Percentiles rank a stretch among this genome's conserved stretches.
Conservation (phyloP, 176 grass and related monocot species). For the Musa schizocarpa region DNA sequence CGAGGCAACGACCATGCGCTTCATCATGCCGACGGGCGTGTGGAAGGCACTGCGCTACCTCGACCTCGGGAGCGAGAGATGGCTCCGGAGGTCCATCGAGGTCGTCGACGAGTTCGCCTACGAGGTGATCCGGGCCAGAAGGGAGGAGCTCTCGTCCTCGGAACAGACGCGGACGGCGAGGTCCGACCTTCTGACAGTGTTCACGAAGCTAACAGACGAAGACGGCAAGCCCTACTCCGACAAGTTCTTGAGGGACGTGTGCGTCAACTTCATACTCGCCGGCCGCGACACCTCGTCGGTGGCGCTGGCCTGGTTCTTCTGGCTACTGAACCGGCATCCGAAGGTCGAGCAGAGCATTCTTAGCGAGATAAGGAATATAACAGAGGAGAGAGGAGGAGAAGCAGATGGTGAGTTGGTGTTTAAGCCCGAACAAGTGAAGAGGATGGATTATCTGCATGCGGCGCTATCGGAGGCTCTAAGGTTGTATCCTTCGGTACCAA, state of each 20-base stretch:
- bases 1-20: conserved; percentile 72
- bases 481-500: conserved; percentile 74
- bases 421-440: conserved; percentile 69
- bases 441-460: conserved; percentile 91
- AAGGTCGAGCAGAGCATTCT: conserved; percentile 52
- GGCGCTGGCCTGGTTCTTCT: conserved; percentile 95
- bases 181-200: conserved; percentile 69
- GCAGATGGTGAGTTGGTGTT: conserved; percentile 49
- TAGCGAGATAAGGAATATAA: conserved; percentile 45
- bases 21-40: conserved; percentile 62
- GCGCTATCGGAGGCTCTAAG: conserved; percentile 79
- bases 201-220: conserved; percentile 54
- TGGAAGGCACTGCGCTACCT: conserved; percentile 67
- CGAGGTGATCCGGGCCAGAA: conserved; percentile 62
- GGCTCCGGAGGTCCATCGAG: conserved; percentile 41
- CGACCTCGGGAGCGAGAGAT: conserved; percentile 54
- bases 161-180: background rate
- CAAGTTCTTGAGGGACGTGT: conserved; percentile 88
- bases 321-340: conserved; percentile 51
- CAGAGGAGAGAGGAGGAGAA: conserved; percentile 13
- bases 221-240: conserved; percentile 41
- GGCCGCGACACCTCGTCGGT: conserved; percentile 94
- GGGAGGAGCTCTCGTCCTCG: conserved; percentile 40
- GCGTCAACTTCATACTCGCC: conserved; percentile 90
- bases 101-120: conserved; percentile 75